Base-by-base conservation (phyloP, 345 rosid genomes). In the Rubroshorea leprosula region DNA sequence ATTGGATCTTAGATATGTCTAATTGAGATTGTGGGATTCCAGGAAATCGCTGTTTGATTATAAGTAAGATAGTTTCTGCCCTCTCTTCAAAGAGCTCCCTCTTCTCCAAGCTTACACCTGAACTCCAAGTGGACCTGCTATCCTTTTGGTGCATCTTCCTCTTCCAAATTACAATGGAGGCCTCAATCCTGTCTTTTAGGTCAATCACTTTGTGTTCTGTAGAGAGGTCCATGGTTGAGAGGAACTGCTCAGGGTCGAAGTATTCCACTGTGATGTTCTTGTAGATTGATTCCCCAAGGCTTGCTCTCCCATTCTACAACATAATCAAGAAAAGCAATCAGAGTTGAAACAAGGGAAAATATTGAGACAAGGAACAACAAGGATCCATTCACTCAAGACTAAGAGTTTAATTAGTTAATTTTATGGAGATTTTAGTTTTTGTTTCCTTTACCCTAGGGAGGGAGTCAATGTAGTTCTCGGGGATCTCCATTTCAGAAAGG, bases 61-160 rank as follows among this genome's bases (percentile, higher is more conserved):
- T 59, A 63, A 82, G 76, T 31, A 93, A 58, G 68, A 93, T 79
- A 20, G 90, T 89, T 63, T 89, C 95, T 27, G 90, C 97, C 67
- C 99, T 76, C 64, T 89, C 97, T 76, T 89, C 99, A 23, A 93
- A 93, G 50, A 87, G 76, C 58, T 87, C 99, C 75, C 99, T 78
- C 64, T 89, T 93, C 83, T 90, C 99, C 76, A 93, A 63, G 69
- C 97, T 87, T 39, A 89, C 80, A 10, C 78, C 86, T n/a, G 98
- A 84, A 18, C 90, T 83, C 97, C 99, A 93, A 19, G 97, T 66
- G 29, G 99, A 77, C 69, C 88, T 93, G 35, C 68, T 79, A 26
- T 93, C 97, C 70, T 87, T 93, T 5, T 74, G 73, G 54, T 76
- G 61, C 89, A 93, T 82, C 68, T 93, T 93, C 69, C 96, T 78